phyloP scores from a whole-genome alignment of 768 basidiomycete genomes.

The Polyporus arcularius region DNA sequence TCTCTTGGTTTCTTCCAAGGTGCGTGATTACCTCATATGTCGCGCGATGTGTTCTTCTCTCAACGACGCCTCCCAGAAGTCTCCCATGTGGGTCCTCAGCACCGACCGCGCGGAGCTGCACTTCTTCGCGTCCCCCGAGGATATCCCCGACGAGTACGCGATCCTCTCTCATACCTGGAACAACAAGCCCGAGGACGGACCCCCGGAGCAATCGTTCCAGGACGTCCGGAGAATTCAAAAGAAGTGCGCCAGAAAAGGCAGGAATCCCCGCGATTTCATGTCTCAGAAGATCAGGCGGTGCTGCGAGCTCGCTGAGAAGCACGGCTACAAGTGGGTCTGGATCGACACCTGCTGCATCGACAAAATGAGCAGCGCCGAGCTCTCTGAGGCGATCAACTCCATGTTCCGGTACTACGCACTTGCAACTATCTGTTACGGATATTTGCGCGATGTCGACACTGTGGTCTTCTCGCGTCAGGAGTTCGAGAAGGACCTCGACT shows the following conservation, averaged over 20 bases:
- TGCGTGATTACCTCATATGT: no score
- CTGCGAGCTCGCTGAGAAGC: background rate
- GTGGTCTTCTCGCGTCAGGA: no score
- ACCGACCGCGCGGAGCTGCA: background rate
- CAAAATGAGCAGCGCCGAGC: background rate
- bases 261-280: background rate
- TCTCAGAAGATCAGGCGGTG: background rate
- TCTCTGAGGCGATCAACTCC: background rate
- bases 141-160: background rate
- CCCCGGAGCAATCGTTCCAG: background rate
- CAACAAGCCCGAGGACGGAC: no score
- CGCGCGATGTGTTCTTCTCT: no score
- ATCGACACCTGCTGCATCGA: background rate
- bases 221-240: background rate
- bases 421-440: background rate
- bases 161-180: background rate
- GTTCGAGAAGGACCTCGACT: no score
- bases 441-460: background rate
- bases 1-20: no score
- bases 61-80: no score
- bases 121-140: background rate
- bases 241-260: background rate
- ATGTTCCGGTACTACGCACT: background rate
- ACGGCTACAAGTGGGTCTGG: background rate
- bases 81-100: background rate